These are phyloP conservation scores for Oxyria digyna DNA, from an alignment of 148 eudicot genomes.

Conservation along the genomic window DNA sequence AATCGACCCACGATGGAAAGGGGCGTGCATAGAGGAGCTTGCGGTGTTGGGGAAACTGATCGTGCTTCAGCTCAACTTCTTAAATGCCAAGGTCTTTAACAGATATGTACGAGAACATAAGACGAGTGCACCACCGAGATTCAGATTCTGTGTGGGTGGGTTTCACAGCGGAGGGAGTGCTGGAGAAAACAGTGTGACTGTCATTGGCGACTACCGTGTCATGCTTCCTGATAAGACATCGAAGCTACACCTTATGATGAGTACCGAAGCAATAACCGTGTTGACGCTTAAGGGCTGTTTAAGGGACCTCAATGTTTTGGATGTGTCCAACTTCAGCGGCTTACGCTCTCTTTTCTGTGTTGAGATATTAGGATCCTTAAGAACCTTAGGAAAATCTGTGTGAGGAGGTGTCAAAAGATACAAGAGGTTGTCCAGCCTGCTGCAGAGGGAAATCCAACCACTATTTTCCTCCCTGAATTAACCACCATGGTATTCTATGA, in stretches of 20 bases:
- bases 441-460: conserved; percentile 21
- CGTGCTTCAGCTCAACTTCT: conserved; percentile 17
- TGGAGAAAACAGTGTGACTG: conserved; percentile 1
- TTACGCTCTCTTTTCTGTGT: conserved; percentile 18
- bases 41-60: conserved; percentile 6
- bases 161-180: conserved; percentile 11
- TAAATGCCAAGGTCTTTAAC: conserved; percentile 17
- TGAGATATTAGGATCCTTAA: conserved; percentile 19
- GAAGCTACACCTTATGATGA: conserved; percentile 4
- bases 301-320: conserved; percentile 5
- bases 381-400: conserved; percentile 17
- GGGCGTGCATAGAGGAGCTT: conserved; percentile 28
- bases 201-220: not conserved
- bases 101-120: conserved; percentile 7
- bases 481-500: conserved; percentile 10
- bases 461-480: conserved; percentile 15
- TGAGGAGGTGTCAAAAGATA: conserved; percentile 20
- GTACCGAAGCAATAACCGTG: not conserved
- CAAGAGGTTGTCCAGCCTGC: conserved; percentile 19
- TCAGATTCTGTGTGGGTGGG: conserved; percentile 21
- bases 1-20: conserved; percentile 12
- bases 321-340: conserved; percentile 6
- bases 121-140: conserved; percentile 3
- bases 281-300: conserved; percentile 1
- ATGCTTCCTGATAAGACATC: not conserved